Percentiles rank a stretch among this genome's conserved stretches.
phyloP scores from a whole-genome alignment of 345 rosid genomes.

The Linum lewisii region DNA sequence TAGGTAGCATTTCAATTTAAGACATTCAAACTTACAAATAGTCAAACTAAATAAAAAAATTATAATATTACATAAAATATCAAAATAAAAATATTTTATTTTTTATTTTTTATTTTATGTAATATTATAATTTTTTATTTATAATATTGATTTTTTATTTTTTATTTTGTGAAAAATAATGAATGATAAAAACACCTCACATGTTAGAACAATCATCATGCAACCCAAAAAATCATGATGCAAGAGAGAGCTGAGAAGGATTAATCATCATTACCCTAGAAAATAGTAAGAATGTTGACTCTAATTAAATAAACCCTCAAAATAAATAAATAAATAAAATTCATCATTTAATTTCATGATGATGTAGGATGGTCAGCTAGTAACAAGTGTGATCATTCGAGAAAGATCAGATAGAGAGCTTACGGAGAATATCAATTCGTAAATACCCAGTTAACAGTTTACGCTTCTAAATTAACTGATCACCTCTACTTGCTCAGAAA shows the following conservation, averaged over 20 bases:
- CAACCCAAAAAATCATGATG: conserved; percentile 8
- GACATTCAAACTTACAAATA: background rate
- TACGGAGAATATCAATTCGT: no score
- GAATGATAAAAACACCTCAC: conserved; percentile 14
- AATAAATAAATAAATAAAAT: no score
- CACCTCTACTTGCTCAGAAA: no score
- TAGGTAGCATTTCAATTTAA: conserved; percentile 2
- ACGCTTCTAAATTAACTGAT: no score
- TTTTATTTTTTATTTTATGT: no score
- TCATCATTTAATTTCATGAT: conserved; percentile 3
- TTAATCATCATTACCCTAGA: conserved; percentile 15
- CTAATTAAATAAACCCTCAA: background rate
- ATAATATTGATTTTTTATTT: background rate
- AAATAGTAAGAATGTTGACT: background rate
- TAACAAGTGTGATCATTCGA: background rate
- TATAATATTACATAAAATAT: conserved; percentile 8
- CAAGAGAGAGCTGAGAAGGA: background rate
- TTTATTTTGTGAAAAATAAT: background rate
- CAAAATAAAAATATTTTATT: no score
- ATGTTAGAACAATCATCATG: conserved; percentile 12
- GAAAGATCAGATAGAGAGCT: no score
- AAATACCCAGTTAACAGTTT: no score
- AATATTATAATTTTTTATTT: background rate
- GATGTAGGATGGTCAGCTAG: background rate
- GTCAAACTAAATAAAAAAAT: no score